Evolutionary conservation across 2,329 filamentous ascomycete species (phyloP).

Genomic region (Neodidymelliopsis sp.): DNA sequence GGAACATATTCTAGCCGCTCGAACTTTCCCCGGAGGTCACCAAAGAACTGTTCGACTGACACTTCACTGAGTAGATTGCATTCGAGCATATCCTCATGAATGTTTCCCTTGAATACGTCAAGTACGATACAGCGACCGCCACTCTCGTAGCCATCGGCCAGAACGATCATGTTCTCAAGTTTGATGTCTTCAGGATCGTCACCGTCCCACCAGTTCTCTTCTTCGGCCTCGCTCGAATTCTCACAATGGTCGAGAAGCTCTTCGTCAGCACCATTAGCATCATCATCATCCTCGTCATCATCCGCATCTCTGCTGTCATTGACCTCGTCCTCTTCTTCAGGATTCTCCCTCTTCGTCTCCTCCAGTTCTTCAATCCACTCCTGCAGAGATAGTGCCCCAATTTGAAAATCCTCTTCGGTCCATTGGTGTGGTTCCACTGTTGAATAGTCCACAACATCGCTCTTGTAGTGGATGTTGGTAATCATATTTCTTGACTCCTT

Average conservation of each 20-base stretch:
- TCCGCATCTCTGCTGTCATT: slow-evolving; percentile 3
- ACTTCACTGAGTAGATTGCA: not conserved
- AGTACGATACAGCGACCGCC: slow-evolving; percentile 13
- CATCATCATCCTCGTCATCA: not conserved
- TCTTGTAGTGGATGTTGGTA: slow-evolving; percentile 15
- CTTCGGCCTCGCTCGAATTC: too few relatives aligned
- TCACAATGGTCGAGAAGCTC: too few relatives aligned
- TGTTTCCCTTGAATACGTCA: slow-evolving; percentile 14
- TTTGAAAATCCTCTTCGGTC: not conserved
- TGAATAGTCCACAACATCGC: slow-evolving; percentile 14
- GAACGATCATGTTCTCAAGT: slow-evolving; percentile 8
- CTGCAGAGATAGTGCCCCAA: not conserved
- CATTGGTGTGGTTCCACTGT: not conserved
- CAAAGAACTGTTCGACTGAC: slow-evolving; percentile 3
- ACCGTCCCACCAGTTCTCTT: slow-evolving; percentile 11
- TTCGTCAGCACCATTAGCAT: not conserved
- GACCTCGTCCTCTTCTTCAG: not conserved
- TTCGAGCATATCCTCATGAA: slow-evolving; percentile 11
- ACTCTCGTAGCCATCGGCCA: slow-evolving; percentile 12
- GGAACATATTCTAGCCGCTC: slow-evolving; percentile 3
- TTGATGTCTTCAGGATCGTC: slow-evolving; percentile 15
- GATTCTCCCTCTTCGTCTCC: not conserved
- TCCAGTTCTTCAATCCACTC: not conserved
- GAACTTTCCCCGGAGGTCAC: slow-evolving; percentile 1
- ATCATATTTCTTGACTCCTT: not conserved